Conservation (phyloP, 306 rosid genomes). For the Carpinus viminea region DNA sequence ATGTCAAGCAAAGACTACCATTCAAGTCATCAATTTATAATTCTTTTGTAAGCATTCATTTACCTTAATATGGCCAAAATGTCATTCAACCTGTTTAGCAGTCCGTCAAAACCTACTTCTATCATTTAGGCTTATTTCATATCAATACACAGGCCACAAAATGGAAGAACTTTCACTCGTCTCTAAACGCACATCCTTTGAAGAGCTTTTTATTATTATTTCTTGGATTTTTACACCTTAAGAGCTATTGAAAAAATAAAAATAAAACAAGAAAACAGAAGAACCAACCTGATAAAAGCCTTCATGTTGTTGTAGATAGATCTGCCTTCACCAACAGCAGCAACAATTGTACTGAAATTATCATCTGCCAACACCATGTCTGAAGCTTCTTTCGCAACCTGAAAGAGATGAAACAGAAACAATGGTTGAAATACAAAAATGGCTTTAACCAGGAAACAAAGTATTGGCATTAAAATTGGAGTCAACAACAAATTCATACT, state of each 20-base stretch:
- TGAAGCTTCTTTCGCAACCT: slow-evolving; percentile 98
- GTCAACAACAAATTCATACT: not conserved
- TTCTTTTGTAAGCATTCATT: not conserved
- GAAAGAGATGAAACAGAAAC: slow-evolving; percentile 11
- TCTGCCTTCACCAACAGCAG: slow-evolving; percentile 98
- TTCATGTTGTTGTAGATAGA: slow-evolving; percentile 92
- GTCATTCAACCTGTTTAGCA: not conserved
- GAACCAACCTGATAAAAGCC: slow-evolving; percentile 83
- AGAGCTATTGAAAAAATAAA: slow-evolving; percentile 1
- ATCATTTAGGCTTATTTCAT: not conserved
- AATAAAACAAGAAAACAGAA: not conserved
- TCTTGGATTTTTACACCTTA: not conserved
- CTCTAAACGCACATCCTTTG: not conserved
- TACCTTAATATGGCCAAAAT: not conserved
- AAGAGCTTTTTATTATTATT: not conserved
- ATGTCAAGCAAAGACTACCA: too few relatives aligned
- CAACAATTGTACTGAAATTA: slow-evolving; percentile 88
- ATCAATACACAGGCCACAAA: not conserved
- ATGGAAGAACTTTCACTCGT: not conserved
- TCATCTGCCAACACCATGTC: slow-evolving; percentile 98
- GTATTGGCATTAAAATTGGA: not conserved
- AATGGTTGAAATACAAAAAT: not conserved
- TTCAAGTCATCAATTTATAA: too few relatives aligned
- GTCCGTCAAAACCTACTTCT: not conserved
- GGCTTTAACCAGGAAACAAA: not conserved